phyloP scores from a whole-genome alignment of 2,329 filamentous ascomycete genomes.

The Colletotrichum incanum region DNA sequence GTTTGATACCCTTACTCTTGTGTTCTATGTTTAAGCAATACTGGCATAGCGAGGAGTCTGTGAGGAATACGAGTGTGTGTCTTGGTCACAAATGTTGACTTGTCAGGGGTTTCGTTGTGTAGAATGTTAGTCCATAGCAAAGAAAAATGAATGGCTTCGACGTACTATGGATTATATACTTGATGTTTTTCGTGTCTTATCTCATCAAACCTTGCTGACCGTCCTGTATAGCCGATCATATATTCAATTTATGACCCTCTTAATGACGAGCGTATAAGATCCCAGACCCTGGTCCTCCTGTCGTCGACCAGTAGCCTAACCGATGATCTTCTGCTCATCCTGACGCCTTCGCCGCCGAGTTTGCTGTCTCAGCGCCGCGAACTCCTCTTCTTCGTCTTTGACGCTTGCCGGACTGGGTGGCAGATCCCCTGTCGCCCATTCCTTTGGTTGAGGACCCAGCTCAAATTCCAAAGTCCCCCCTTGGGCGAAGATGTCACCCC shows the following conservation, averaged over 20 bases:
- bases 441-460: constrained; percentile 66
- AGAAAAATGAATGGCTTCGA: background rate
- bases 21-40: constrained; percentile 42
- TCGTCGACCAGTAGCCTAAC: background rate
- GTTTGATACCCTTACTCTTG: constrained; percentile 40
- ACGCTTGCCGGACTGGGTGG: constrained; percentile 72
- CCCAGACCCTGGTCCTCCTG: background rate
- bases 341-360: background rate
- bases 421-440: constrained; percentile 72
- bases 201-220: background rate
- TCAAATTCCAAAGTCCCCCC: constrained; percentile 77
- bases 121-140: background rate
- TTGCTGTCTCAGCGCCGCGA: constrained; percentile 10
- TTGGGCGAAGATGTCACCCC: constrained; percentile 75
- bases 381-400: constrained; percentile 4
- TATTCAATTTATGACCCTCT: too few species aligned
- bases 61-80: constrained; percentile 26
- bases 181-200: background rate
- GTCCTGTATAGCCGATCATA: background rate
- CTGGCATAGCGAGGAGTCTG: constrained; percentile 50
- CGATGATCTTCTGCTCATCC: constrained; percentile 9
- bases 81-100: background rate
- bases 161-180: background rate
- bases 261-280: background rate
- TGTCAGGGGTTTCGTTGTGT: background rate